These are phyloP conservation scores for Claviceps lovelessii DNA, from an alignment of 2,329 filamentous ascomycete genomes.

Conservation along the genomic window DNA sequence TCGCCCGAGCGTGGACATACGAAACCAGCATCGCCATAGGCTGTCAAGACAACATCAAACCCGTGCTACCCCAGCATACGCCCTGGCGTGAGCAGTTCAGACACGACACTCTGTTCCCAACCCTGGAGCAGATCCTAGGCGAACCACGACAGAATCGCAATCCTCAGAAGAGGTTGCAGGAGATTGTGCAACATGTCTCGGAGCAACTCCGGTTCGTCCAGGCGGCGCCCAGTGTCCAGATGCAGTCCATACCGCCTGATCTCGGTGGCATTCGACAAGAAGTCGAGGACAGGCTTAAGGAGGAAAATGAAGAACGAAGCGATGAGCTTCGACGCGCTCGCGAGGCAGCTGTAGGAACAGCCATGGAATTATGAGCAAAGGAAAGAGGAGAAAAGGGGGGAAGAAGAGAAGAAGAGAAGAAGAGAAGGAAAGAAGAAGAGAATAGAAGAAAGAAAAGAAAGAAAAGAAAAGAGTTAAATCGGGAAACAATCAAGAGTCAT, in stretches of 20 bases:
- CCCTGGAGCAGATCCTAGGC: conserved; percentile 55
- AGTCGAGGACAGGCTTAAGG: conserved; percentile 52
- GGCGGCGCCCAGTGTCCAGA: conserved; percentile 75
- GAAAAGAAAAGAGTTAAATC: too few relatives aligned
- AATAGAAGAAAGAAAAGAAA: background rate
- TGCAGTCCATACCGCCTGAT: conserved; percentile 66
- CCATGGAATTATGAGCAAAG: conserved; percentile 34
- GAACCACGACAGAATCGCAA: conserved; percentile 68
- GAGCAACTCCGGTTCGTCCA: conserved; percentile 80
- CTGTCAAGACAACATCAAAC: conserved; percentile 53
- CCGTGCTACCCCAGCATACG: conserved; percentile 62
- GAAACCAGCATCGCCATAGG: conserved; percentile 85
- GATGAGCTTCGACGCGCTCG: conserved; percentile 36
- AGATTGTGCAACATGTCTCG: conserved; percentile 62
- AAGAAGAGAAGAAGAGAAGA: too few relatives aligned
- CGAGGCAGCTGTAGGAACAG: conserved; percentile 42
- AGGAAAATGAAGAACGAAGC: conserved; percentile 46
- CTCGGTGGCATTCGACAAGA: conserved; percentile 53
- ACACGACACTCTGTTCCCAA: conserved; percentile 75
- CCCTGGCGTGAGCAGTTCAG: conserved; percentile 83
- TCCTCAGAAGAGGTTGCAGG: conserved; percentile 57
- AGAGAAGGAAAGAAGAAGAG: background rate
- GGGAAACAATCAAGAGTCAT: background rate
- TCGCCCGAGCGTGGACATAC: conserved; percentile 91
- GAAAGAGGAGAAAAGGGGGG: too few relatives aligned